Base-by-base conservation (phyloP, 345 rosid species). In the Eucalyptus brandiana region DNA sequence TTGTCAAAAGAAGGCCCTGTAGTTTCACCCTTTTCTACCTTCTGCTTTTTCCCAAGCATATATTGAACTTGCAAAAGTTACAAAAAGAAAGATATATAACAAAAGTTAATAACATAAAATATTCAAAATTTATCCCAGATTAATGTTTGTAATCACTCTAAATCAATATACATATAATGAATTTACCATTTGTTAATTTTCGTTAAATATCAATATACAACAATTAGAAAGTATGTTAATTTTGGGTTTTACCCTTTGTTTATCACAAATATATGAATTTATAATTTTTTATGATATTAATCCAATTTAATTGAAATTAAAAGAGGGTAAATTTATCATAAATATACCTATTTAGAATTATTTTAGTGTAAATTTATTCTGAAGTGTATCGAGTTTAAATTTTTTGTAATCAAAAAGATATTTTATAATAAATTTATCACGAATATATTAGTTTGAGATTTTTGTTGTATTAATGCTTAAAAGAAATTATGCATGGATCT, bases 371-470 rank as follows among this genome's bases (percentile, higher is more conserved):
- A n/a, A n/a, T n/a, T n/a, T n/a, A n/a, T n/a, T n/a, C n/a, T n/a
- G n/a, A n/a, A n/a, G n/a, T n/a, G 2, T 53, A 18, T 0, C 0
- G 0, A n/a, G 0, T 53, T 53, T 19, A 53, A 0, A 53, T 53
- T 53, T 0, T 53, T 53, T 53, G 0, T 8, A 19, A 7, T 53
- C 24, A 53, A 53, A 53, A 19, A 19, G 8, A 8, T 19, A 53
- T 3, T 53, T 53, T 53, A 53, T 53, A 4, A 24, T 56, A 9
- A 56, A 23, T 24, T 24, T 24, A 56, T 24, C 2, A 8, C 1
- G 1, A 23, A 19, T 53, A 19, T 19, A 53, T 53, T 1, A 3
- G 0, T 53, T 56, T 56, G 28, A 9, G 28, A 24, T 56, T 56
- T 23, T 56, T 11, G 5, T 56, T 23, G 1, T 56, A 23, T 23